Base-by-base conservation (phyloP, 805 yeast genomes). In the Nakazawaea wyomingensis region DNA sequence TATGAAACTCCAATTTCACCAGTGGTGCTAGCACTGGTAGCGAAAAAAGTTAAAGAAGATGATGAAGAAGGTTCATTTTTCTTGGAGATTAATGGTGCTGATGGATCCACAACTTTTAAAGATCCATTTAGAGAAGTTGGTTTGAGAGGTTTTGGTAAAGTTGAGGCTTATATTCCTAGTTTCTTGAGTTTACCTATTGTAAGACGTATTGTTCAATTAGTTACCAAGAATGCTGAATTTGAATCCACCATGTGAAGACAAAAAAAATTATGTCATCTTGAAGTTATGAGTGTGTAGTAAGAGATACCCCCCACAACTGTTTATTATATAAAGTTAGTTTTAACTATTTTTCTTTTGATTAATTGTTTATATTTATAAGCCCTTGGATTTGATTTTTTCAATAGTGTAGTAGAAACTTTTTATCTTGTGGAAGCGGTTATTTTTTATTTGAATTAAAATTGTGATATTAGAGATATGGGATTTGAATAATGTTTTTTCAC, bases 121-220 rank as follows among this genome's bases (percentile, higher is more conserved):
- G 95, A 85, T 66, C 95, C 95, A 51, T 85, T 85, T 62, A 79
- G 88, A 66, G 72, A 72, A 46, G 81, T 84, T 43, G 80, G 74
- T 40, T 74, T 84, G 36, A 73, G 93, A 59, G 89, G 89, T 44
- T 85, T 85, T 74, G 72, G 85, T 57, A 69, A 85, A 58, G 82
- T 83, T 54, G 88, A 86, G 67, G 89, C 95, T 14, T 93, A 90
- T 58, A 91, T 93, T 49, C 99, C 99, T 31, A 90, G 95, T 1
- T 86, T 95, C 86, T 70, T 93, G 65, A 85, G 83, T 53, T 78
- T 90, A 50, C 98, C 98, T 34, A 82, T 78, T 32, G 82, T 95
- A 29, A 84, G 95, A 68, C 75, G 93, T 63, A 80, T 93, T 37
- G 86, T 90, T 31, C 96, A 90, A 60, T 71, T 93, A 53, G 91